phyloP scores from a whole-genome alignment of 2,329 filamentous ascomycete genomes.

The Curvularia sp. region DNA sequence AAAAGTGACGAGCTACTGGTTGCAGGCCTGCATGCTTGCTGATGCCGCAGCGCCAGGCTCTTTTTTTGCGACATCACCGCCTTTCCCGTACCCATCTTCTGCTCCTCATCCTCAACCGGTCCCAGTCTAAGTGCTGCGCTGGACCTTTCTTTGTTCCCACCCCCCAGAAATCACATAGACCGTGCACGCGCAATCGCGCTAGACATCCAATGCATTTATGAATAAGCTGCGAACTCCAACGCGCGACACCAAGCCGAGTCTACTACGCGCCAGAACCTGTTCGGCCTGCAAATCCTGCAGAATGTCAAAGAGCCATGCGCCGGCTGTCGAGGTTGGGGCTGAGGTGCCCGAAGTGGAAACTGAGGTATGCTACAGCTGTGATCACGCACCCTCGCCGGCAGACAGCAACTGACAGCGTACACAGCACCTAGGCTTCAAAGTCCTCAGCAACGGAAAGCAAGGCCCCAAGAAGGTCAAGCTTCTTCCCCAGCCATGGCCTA shows the following conservation, averaged over 20 bases:
- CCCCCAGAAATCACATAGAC: slow-evolving; percentile 17
- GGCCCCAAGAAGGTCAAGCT: slow-evolving; percentile 83
- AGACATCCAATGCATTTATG: slow-evolving; percentile 40
- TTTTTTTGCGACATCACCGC: slow-evolving; percentile 6
- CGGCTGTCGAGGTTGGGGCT: slow-evolving; percentile 62
- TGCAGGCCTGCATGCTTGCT: slow-evolving; percentile 24
- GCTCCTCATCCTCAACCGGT: slow-evolving; percentile 36
- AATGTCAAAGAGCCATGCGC: slow-evolving; percentile 53
- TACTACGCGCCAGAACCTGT: slow-evolving; percentile 61
- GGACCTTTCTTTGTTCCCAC: slow-evolving; percentile 7
- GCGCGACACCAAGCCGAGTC: slow-evolving; percentile 39
- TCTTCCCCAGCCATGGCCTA: slow-evolving; percentile 78
- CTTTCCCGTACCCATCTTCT: slow-evolving; percentile 34
- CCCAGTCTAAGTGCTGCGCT: slow-evolving; percentile 23
- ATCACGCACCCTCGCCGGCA: not conserved
- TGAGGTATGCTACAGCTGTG: slow-evolving; percentile 64
- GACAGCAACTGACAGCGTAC: slow-evolving; percentile 21
- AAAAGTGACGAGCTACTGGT: slow-evolving; percentile 15
- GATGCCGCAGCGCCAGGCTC: slow-evolving; percentile 33
- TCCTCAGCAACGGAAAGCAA: slow-evolving; percentile 61
- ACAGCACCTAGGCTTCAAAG: slow-evolving; percentile 78
- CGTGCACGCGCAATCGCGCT: slow-evolving; percentile 23
- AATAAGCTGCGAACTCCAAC: slow-evolving; percentile 32
- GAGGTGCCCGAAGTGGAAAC: slow-evolving; percentile 81
- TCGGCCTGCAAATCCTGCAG: slow-evolving; percentile 70